Conservation (phyloP, 2,329 filamentous ascomycete species). For the Zelopaecilomyces penicillatus region DNA sequence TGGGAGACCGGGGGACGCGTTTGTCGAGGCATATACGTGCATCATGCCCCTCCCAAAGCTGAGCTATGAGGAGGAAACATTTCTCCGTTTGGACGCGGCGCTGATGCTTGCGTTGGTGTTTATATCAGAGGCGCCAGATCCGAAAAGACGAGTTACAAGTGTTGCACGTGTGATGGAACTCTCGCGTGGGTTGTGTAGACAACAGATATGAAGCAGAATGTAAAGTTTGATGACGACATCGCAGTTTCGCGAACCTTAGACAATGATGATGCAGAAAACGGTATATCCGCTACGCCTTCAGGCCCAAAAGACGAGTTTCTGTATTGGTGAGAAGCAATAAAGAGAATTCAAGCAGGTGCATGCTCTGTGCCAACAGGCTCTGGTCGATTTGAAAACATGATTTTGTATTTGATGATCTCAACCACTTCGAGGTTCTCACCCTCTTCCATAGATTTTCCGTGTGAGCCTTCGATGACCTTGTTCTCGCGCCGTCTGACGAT, state of each 20-base stretch:
- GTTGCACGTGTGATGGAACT: slow-evolving; percentile 9
- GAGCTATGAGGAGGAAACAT: slow-evolving; percentile 6
- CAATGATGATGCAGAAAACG: background rate
- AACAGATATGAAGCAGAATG: background rate
- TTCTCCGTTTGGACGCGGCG: slow-evolving; percentile 11
- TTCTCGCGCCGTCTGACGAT: slow-evolving; percentile 56
- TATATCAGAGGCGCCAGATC: slow-evolving; percentile 12
- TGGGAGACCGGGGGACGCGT: slow-evolving; percentile 2
- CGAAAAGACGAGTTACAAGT: slow-evolving; percentile 3
- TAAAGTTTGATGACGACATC: background rate
- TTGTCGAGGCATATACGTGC: slow-evolving; percentile 8
- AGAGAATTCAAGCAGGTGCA: slow-evolving; percentile 11
- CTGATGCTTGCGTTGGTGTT: slow-evolving; percentile 13
- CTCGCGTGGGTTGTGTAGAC: background rate
- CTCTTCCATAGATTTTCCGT: slow-evolving; percentile 29
- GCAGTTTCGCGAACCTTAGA: slow-evolving; percentile 4
- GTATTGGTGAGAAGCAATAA: background rate
- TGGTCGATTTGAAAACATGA: slow-evolving; percentile 75
- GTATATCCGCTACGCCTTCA: background rate
- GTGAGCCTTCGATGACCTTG: slow-evolving; percentile 31
- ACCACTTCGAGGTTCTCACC: slow-evolving; percentile 65
- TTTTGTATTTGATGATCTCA: slow-evolving; percentile 79
- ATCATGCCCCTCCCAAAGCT: slow-evolving; percentile 2
- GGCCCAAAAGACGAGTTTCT: background rate
- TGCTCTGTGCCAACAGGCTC: slow-evolving; percentile 63